phyloP scores from a whole-genome alignment of 331 rosid species.

The Cydonia oblonga region DNA sequence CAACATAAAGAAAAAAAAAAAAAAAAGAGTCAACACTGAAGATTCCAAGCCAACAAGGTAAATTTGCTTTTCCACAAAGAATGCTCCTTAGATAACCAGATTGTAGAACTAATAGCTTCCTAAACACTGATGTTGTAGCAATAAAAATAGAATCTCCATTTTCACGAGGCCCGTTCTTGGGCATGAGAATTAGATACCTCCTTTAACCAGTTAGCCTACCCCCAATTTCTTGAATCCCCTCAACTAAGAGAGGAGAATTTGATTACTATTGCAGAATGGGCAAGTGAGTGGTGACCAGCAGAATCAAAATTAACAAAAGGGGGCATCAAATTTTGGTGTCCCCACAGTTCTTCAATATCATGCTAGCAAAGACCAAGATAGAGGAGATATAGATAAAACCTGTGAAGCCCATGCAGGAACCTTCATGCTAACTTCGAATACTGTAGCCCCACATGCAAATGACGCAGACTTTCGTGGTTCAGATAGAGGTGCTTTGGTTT shows the following conservation, averaged over 20 bases:
- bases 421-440: slow-evolving; percentile 84
- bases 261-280: neutral
- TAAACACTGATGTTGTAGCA: neutral
- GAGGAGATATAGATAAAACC: slow-evolving; percentile 28
- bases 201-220: neutral
- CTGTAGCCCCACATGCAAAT: slow-evolving; percentile 84
- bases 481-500: slow-evolving; percentile 39
- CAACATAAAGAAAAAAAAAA: too few species aligned
- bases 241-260: neutral
- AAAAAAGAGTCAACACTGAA: neutral
- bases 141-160: neutral
- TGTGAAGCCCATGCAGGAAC: slow-evolving; percentile 96
- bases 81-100: neutral
- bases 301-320: neutral
- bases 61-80: neutral
- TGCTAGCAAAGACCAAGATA: neutral
- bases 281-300: neutral
- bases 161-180: neutral
- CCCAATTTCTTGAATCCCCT: neutral
- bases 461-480: slow-evolving; percentile 93
- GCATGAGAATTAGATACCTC: neutral
- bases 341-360: neutral
- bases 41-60: neutral
- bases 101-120: neutral
- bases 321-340: neutral